A percentile compares a stretch with the other conserved stretches of the same genome.
Conservation (phyloP, 495 filamentous ascomycete species). For the Penicillium subrubescens region DNA sequence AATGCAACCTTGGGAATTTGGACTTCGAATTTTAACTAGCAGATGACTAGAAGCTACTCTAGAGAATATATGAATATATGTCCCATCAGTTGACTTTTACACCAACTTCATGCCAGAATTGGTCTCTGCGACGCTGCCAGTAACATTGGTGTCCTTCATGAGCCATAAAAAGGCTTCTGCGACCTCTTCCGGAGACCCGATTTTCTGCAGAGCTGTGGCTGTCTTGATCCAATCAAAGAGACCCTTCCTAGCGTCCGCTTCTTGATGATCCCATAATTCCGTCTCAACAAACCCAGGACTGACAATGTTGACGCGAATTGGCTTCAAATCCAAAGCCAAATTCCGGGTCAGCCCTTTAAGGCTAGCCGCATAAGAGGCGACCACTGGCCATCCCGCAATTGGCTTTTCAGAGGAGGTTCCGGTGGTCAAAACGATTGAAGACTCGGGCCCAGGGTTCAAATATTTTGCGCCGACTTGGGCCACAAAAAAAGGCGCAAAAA, state of each 20-base stretch:
- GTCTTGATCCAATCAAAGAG: neutral
- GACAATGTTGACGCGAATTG: constrained; percentile 62
- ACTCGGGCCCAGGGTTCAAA: neutral
- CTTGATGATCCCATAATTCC: constrained; percentile 40
- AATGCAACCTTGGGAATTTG: no score
- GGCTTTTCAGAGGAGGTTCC: neutral
- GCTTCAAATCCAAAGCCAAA: constrained; percentile 61
- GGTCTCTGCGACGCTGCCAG: constrained; percentile 31
- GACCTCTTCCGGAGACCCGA: constrained; percentile 56
- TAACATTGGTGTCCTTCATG: constrained; percentile 61
- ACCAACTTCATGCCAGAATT: neutral
- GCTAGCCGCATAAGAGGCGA: neutral
- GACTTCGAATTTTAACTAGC: no score
- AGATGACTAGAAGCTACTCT: no score
- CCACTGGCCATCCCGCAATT: neutral
- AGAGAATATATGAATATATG: no score
- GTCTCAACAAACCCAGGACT: constrained; percentile 59
- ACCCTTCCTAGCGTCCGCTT: neutral
- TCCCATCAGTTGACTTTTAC: no score
- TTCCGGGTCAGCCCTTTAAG: constrained; percentile 25
- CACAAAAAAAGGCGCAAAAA: no score
- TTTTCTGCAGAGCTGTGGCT: neutral
- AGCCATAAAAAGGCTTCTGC: constrained; percentile 67
- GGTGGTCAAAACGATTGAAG: neutral
- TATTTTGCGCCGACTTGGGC: neutral